Base-by-base conservation (phyloP, 2,329 filamentous ascomycete genomes). In the Calonectria henricotiae region DNA sequence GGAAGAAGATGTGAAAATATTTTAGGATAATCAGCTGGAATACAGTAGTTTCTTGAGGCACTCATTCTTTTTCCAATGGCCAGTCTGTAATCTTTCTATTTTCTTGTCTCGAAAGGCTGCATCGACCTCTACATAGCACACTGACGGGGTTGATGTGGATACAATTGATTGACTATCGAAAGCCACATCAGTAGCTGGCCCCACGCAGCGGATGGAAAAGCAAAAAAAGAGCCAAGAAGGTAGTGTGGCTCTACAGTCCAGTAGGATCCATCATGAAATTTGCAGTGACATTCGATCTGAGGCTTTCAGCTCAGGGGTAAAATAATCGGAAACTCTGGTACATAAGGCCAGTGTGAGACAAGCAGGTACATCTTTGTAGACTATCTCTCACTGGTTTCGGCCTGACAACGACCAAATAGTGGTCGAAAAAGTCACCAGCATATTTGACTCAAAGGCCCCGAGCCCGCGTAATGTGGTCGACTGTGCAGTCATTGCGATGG, bases 291-390 rank as follows among this genome's bases (percentile, higher is more conserved):
- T 25, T 23, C 8, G 5, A 46, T 46, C 11, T 3, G 9, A 25
- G 8, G 43, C 7, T 25, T 46, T 46, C 20, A 46, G 43, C 43
- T 46, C 43, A 46, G 43, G 43, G 43, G 43, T 46, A 46, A 46
- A 46, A 23, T 23, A 25, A 46, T 15, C 8, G 12, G 9, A 23
- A 46, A 12, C 23, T 9, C 8, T 46, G 6, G 43, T 25, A 46
- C n/a, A 46, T 46, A 25, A 46, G 11, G 20, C 7, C 20, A 46
- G 43, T 1, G 43, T n/a, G 7, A 44, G 9, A 20, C 17, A 44
- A 20, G 1, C 17, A 4, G 1, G 41, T 20, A 20, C 41, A 39
- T 39, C 1, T 17, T 9, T 46, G 8, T n/a, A 46, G n/a, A 25
- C 9, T 25, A 17, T 25, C 27, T 7, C 43, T 5, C 43, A 23